phyloP scores from a whole-genome alignment of 1,284 basidiomycete genomes.

The Ustilago cynodontis region DNA sequence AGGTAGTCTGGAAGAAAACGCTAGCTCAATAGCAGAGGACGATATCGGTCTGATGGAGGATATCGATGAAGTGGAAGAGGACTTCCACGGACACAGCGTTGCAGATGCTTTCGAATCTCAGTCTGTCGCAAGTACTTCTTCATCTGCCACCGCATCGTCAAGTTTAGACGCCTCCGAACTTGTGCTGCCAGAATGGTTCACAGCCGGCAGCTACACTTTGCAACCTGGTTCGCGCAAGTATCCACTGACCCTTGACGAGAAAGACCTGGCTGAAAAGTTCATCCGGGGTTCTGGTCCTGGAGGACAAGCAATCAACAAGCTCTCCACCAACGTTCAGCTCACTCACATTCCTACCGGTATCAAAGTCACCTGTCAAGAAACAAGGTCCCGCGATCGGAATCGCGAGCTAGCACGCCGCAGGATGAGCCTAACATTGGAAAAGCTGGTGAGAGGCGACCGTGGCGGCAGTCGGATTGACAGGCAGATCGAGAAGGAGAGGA shows the following conservation, averaged over 20 bases:
- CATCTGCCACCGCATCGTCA: neutral
- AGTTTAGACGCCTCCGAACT: neutral
- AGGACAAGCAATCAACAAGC: constrained; percentile 69
- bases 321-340: constrained; percentile 61
- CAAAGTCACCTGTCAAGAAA: constrained; percentile 64
- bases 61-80: neutral
- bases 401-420: constrained; percentile 57
- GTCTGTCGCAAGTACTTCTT: neutral
- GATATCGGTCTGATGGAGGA: constrained; percentile 11
- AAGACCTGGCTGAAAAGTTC: constrained; percentile 62
- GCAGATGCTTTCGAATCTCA: neutral
- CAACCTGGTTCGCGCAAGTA: constrained; percentile 57
- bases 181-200: constrained; percentile 57
- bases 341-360: constrained; percentile 59
- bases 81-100: neutral
- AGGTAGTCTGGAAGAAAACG: constrained; percentile 34
- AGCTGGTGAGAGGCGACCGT: constrained; percentile 42
- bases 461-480: constrained; percentile 48
- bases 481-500: constrained; percentile 53
- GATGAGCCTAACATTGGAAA: constrained; percentile 58
- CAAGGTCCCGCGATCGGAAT: constrained; percentile 57
- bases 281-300: constrained; percentile 67
- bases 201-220: constrained; percentile 47
- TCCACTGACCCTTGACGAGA: constrained; percentile 62
- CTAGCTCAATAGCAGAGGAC: neutral